phyloP scores from a whole-genome alignment of 2,329 filamentous ascomycete species.

The Fusarium pseudoanthophilum region DNA sequence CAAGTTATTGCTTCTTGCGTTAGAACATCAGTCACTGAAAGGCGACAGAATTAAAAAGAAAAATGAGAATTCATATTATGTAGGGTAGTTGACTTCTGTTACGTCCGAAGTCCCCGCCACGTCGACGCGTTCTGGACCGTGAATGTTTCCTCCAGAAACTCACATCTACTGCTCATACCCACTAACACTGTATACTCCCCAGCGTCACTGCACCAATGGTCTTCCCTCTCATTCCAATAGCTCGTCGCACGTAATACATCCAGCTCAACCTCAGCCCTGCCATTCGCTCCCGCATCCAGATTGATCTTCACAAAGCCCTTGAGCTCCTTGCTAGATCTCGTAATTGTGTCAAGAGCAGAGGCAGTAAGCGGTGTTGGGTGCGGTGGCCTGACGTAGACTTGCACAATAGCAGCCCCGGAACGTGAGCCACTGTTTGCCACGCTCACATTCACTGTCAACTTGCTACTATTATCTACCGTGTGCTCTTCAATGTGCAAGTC shows the following conservation, averaged over 20 bases:
- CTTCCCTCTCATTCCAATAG: neutral
- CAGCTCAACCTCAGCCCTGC: accelerated
- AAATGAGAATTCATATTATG: neutral
- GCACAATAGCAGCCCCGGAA: neutral
- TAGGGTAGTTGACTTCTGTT: neutral
- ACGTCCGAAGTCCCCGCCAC: neutral
- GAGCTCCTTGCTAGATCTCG: neutral
- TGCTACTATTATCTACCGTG: accelerated
- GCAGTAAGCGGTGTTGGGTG: neutral
- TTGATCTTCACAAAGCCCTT: neutral
- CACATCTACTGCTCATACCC: neutral
- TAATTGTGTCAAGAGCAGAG: neutral
- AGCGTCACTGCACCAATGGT: neutral
- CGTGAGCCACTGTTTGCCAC: neutral
- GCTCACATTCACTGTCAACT: neutral
- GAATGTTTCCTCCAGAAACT: neutral
- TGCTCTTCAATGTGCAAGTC: accelerated
- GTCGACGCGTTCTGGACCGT: neutral
- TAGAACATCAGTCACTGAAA: neutral
- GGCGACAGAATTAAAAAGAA: neutral
- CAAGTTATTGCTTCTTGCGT: neutral
- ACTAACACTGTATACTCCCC: neutral
- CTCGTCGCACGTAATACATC: neutral
- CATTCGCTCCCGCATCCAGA: accelerated
- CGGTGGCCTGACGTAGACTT: neutral